Base-by-base conservation (phyloP, 768 basidiomycete species). In the Tulasnella sp. region DNA sequence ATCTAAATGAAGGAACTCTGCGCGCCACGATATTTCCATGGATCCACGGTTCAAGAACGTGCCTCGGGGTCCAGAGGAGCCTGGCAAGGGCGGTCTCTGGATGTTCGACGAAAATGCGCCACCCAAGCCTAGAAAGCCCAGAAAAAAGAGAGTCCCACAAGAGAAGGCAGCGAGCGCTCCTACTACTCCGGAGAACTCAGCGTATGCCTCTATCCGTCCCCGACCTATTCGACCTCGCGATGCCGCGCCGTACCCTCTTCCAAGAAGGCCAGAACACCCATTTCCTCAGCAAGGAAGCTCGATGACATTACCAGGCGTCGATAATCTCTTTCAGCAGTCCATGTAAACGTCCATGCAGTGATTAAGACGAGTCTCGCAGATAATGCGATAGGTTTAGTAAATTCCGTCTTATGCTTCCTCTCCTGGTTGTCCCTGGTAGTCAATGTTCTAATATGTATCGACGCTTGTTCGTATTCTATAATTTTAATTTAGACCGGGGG, bases 41-140 rank as follows among this genome's bases (percentile, higher is more conserved):
- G 77, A 77, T 70, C 69, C 69, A 9, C 77, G 77, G 11, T 77
- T 77, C 77, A 73, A 73, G 67, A 77, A 77, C 29, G 55, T 70
- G 44, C 67, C 61, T 15, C 69, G 77, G 15, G 20, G 70, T 23
- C 51, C 37, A 1, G 46, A 44, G 26, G 69, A 77, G 35, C 77
- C 77, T 48, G 77, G 77, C 32, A 77, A 71, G 32, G 77, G 77
- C 20, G 71, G 71, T 37, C 44, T 77, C 16, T 77, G 77, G 77
- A 77, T 51, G 69, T 77, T 77, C 55, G 69, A 77, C 44, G 67
- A 67, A 39, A 72, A 70, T 23, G 71, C 46, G 13, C 77, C 77
- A 44, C 67, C 77, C 20, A 77, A 77, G 71, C 77, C 69, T 20
- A 6, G 67, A 15, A 77, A 71, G n/a, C 61, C 61, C 26, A 40